These are phyloP conservation scores for Apiospora marii DNA, from an alignment of 2,329 filamentous ascomycete species.

Conservation along the genomic window DNA sequence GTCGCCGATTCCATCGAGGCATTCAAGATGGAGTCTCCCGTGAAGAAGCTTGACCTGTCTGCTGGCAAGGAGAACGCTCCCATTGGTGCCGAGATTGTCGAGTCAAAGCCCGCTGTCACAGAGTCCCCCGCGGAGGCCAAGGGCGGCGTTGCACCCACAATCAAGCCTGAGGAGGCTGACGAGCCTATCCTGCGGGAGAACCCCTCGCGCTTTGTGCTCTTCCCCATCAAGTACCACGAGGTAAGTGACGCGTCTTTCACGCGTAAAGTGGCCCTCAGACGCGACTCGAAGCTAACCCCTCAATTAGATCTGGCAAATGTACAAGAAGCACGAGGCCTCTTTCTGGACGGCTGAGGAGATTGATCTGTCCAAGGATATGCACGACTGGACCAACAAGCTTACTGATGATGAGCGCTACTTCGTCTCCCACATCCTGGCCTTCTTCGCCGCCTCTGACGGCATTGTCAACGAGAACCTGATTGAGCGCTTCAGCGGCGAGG, in stretches of 20 bases:
- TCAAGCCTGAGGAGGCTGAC: slow-evolving; percentile 75
- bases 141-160: slow-evolving; percentile 53
- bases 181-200: slow-evolving; percentile 97
- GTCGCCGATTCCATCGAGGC: slow-evolving; percentile 85
- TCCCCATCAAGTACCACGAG: slow-evolving; percentile 99
- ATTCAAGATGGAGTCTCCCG: slow-evolving; percentile 91
- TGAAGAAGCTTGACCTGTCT: slow-evolving; percentile 88
- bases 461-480: slow-evolving; percentile 99
- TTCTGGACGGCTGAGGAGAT: slow-evolving; percentile 99
- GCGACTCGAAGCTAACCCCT: slow-evolving; percentile 36
- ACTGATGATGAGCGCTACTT: slow-evolving; percentile 99
- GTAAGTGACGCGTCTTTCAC: slow-evolving; percentile 72
- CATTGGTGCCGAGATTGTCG: slow-evolving; percentile 61
- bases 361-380: slow-evolving; percentile 96
- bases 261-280: slow-evolving; percentile 68
- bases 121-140: slow-evolving; percentile 54
- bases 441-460: slow-evolving; percentile 98
- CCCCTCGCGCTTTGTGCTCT: slow-evolving; percentile 93
- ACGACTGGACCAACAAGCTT: slow-evolving; percentile 98
- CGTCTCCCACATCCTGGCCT: slow-evolving; percentile 96
- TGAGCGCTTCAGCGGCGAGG: slow-evolving; percentile 95
- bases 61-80: slow-evolving; percentile 84
- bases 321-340: slow-evolving; percentile 99
- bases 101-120: slow-evolving; percentile 66
- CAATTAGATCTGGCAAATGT: slow-evolving; percentile 98